A percentile compares a stretch with the other conserved stretches of the same genome.
These are phyloP conservation scores for Flaveria brownii DNA, from an alignment of 129 eudicot genomes.

Conservation along the genomic window DNA sequence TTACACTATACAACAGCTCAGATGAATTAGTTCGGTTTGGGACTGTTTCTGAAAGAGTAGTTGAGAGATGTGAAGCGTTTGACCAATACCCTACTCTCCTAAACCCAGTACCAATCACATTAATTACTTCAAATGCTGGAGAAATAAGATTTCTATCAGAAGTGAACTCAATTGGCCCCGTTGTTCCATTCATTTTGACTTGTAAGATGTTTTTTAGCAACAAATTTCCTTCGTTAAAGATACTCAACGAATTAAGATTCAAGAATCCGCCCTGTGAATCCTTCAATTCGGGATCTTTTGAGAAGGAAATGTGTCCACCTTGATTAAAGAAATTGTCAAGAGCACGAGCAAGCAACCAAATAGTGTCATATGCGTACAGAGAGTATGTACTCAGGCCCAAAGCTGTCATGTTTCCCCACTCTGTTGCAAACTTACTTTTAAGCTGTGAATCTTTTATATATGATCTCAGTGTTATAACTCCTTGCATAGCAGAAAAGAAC, in stretches of 20 bases:
- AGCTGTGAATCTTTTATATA: constrained; percentile 50
- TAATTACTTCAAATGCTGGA: constrained; percentile 76
- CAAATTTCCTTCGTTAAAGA: constrained; percentile 62
- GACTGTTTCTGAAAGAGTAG: constrained; percentile 53
- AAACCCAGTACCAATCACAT: constrained; percentile 71
- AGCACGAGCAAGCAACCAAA: constrained; percentile 74
- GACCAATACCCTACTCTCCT: constrained; percentile 75
- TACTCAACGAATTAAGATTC: constrained; percentile 53
- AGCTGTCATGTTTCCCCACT: constrained; percentile 56
- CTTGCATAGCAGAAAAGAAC: constrained; percentile 44
- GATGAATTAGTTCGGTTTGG: constrained; percentile 41
- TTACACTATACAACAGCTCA: constrained; percentile 39
- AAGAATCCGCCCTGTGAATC: constrained; percentile 25
- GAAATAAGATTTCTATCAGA: constrained; percentile 43
- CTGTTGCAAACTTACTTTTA: constrained; percentile 44
- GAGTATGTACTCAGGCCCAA: constrained; percentile 56
- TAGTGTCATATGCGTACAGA: constrained; percentile 68
- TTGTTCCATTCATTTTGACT: constrained; percentile 61
- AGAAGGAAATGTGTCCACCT: constrained; percentile 60
- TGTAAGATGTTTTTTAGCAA: constrained; percentile 50
- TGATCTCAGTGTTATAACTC: constrained; percentile 52
- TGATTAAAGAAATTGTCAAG: constrained; percentile 50
- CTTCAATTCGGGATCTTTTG: constrained; percentile 38
- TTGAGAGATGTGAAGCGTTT: constrained; percentile 64
- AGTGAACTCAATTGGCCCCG: constrained; percentile 56